Conservation (phyloP, 805 yeast genomes). For the Komagataella mondaviorum region DNA sequence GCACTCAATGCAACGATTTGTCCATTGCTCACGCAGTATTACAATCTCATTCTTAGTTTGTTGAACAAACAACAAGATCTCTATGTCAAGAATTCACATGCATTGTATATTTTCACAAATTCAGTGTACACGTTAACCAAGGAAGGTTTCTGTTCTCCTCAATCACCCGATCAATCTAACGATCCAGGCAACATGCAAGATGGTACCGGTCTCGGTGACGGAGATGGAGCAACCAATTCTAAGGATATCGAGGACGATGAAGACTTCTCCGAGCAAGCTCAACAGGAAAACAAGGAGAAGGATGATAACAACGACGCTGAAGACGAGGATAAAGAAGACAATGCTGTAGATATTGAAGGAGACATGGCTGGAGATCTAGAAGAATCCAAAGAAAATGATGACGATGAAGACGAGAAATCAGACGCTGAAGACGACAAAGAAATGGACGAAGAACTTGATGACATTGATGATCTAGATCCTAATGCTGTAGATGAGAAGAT, state of each 20-base stretch:
- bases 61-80: background rate
- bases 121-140: conserved; percentile 49
- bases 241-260: conserved; percentile 88
- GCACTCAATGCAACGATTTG: conserved; percentile 41
- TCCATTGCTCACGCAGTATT: conserved; percentile 55
- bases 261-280: conserved; percentile 66
- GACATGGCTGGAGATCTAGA: conserved; percentile 94
- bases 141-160: conserved; percentile 89
- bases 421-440: conserved; percentile 57
- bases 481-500: conserved; percentile 92
- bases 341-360: conserved; percentile 90
- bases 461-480: conserved; percentile 82
- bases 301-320: conserved; percentile 54
- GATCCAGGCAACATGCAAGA: conserved; percentile 53
- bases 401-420: conserved; percentile 22
- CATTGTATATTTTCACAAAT: conserved; percentile 44
- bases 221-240: conserved; percentile 66
- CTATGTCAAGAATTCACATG: conserved; percentile 43
- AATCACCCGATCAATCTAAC: conserved; percentile 54
- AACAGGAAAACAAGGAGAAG: conserved; percentile 61
- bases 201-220: conserved; percentile 89
- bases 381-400: conserved; percentile 54
- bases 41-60: conserved; percentile 23
- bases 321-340: conserved; percentile 59
- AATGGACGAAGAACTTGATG: conserved; percentile 80